Conservation (phyloP, 257 asterid genomes). For the Nicotiana tomentosiformis region DNA sequence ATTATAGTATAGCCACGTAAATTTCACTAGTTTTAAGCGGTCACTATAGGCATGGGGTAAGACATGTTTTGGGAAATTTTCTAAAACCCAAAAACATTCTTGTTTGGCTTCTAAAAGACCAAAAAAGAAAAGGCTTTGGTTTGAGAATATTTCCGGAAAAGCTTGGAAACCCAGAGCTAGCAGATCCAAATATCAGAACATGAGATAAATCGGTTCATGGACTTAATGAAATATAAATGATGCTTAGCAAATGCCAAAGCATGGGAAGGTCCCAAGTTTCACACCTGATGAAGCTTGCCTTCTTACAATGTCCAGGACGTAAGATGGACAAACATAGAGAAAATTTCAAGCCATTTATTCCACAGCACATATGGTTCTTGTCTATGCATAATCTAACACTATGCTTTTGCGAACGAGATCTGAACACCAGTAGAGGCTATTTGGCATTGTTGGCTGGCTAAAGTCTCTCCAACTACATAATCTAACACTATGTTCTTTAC, state of each 20-base stretch:
- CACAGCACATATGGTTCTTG: no score
- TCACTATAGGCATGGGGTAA: no score
- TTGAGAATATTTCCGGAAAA: no score
- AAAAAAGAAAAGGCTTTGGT: no score
- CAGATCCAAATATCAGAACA: background rate
- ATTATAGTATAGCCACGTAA: no score
- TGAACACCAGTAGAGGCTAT: no score
- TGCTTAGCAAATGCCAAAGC: background rate
- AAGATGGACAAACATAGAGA: background rate
- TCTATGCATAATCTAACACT: background rate
- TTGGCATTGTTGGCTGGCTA: background rate
- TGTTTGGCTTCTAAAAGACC: no score
- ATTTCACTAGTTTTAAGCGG: no score
- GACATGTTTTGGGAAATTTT: no score
- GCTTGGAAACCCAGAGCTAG: no score
- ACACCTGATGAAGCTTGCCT: background rate
- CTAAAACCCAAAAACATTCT: no score
- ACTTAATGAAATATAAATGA: background rate
- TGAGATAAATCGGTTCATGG: background rate
- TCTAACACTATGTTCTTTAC: no score
- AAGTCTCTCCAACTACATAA: background rate
- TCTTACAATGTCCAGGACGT: background rate
- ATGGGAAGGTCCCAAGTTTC: background rate
- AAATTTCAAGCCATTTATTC: background rate
- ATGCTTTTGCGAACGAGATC: background rate